These are phyloP conservation scores for Mycena rebaudengoi DNA, from an alignment of 768 basidiomycete genomes.

Conservation along the genomic window DNA sequence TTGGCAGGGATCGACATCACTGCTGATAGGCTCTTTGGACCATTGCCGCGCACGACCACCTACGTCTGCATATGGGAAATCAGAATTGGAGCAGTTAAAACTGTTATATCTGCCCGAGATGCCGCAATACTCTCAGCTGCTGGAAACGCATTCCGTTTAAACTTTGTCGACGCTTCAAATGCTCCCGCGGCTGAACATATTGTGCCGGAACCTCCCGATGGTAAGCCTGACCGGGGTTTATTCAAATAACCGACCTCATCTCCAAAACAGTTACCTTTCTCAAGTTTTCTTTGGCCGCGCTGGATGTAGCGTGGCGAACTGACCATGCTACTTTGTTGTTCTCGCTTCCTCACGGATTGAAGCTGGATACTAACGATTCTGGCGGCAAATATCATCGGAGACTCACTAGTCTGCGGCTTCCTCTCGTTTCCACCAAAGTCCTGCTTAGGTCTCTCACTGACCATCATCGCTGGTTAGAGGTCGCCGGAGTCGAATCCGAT, in stretches of 20 bases:
- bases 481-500: constrained; percentile 61
- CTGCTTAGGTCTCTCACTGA: constrained; percentile 53
- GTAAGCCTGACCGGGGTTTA: constrained; percentile 51
- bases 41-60: constrained; percentile 81
- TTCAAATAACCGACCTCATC: constrained; percentile 8
- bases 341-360: constrained; percentile 65
- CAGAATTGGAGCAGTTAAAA: constrained; percentile 69
- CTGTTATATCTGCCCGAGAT: constrained; percentile 62
- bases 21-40: constrained; percentile 89
- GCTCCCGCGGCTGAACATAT: constrained; percentile 78
- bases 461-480: constrained; percentile 72
- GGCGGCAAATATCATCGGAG: constrained; percentile 74
- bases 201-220: constrained; percentile 76
- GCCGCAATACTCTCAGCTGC: constrained; percentile 60
- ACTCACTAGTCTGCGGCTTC: constrained; percentile 66
- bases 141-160: constrained; percentile 66
- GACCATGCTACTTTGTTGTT: constrained; percentile 63
- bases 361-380: constrained; percentile 77
- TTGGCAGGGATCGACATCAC: constrained; percentile 77
- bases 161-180: constrained; percentile 81
- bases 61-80: constrained; percentile 97
- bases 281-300: constrained; percentile 64
- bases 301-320: constrained; percentile 66
- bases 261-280: constrained; percentile 82
- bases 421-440: constrained; percentile 56